Evolutionary conservation across 805 yeast genomes (phyloP).

Genomic region (Candida dajiaensis): DNA sequence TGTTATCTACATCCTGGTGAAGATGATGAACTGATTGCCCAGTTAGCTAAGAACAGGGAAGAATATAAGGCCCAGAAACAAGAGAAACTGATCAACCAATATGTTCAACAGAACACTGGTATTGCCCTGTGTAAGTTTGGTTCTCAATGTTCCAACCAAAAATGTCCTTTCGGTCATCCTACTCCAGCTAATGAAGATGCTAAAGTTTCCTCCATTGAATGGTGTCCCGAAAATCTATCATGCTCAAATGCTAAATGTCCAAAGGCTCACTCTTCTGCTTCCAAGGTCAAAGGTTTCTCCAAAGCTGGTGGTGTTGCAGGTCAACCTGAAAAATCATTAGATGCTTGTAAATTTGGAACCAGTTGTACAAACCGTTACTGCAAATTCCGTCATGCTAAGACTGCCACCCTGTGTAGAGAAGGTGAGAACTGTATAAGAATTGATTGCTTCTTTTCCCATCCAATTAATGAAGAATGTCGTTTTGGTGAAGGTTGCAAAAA

Average conservation of each 20-base stretch:
- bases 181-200: constrained; percentile 78
- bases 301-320: constrained; percentile 16
- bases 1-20: constrained; percentile 79
- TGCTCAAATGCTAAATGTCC: constrained; percentile 60
- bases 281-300: constrained; percentile 31
- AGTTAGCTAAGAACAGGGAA: constrained; percentile 55
- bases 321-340: constrained; percentile 49
- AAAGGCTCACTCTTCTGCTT: constrained; percentile 81
- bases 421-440: constrained; percentile 73
- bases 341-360: constrained; percentile 76
- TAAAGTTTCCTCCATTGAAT: constrained; percentile 56
- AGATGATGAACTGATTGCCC: constrained; percentile 68
- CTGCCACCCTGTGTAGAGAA: constrained; percentile 70
- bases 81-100: constrained; percentile 20
- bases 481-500: constrained; percentile 74
- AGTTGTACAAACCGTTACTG: constrained; percentile 75
- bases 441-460: constrained; percentile 82
- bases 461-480: constrained; percentile 72
- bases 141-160: constrained; percentile 62
- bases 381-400: constrained; percentile 78
- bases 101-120: constrained; percentile 34
- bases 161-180: constrained; percentile 89
- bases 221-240: constrained; percentile 69
- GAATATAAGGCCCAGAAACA: constrained; percentile 37
- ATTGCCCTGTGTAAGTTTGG: constrained; percentile 73